Base-by-base conservation (phyloP, 2,329 filamentous ascomycete genomes). In the Graphium sp. region DNA sequence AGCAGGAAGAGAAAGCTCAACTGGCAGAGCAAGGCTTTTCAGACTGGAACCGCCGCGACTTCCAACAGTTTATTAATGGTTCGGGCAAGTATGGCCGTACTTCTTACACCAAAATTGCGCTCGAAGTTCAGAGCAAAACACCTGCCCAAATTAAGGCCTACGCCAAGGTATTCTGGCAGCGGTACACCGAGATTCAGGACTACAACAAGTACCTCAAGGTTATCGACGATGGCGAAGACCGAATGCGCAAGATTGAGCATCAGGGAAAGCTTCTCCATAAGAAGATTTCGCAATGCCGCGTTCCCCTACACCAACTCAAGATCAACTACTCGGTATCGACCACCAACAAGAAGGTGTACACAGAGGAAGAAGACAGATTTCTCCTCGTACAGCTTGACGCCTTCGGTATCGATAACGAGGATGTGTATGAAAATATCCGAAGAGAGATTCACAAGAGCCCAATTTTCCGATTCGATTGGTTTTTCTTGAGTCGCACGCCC, bases 331-430 rank as follows among this genome's bases (percentile, higher is more conserved):
- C 85, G 0, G 89, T 98, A 17, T 93, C 84, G 6, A 98, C 89
- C 3, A 98, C 91, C 7, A 98, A 98, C 68, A 98, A 98, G 61
- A 98, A 98, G 59, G 85, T 98, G 1, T 98, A 98, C 49, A 95
- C 85, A 0, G 91, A 98, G 48, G 89, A 98, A 47, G 89, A 98
- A 50, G 89, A 98, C 47, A 73, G 89, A 4, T 98, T 98, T 55
- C 55, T 98, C 29, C 65, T 98, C 19, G 87, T 98, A 28, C 77
- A 94, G 55, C 65, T 98, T 5, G 84, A 98, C 54, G 81, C 77
- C 50, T 79, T 84, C 41, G 89, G 91, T 6, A 74, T 98, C 20
- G 91, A 98, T 47, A 78, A 79, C 2, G 87, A 95, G 42, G 72
- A 72, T 19, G 67, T 98, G 36, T 91, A 89, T 49, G 89, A 98